Evolutionary conservation across 495 filamentous ascomycete species (phyloP), one percentile per base, ranked within the genome.

Genomic region (Annulohypoxylon moriforme): DNA sequence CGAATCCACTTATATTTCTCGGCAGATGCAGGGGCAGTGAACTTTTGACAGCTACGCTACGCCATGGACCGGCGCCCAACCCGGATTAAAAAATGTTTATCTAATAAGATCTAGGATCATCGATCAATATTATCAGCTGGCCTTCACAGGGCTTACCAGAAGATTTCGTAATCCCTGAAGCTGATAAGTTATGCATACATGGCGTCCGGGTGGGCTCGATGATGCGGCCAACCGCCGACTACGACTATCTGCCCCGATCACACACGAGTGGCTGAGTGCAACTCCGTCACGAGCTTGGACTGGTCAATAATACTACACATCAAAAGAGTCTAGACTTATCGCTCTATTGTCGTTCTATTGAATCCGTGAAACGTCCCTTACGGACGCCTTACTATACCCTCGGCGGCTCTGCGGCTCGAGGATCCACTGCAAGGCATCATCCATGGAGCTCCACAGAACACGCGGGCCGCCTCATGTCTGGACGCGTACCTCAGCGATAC

Each of bases 401-500:
- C 46, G 53, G 53, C 50, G 52, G 16, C 65, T 60, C 59, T 60
- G 29, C 60, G 61, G 60, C 57, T 36, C n/a, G 50, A 16, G 29
- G 29, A 40, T 58, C 59, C 46, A 40, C 57, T 40, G 40, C 40
- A 64, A 72, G 66, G 29, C 44, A 27, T 53, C 53, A 25, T 53
- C 64, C 64, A 56, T 57, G 20, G 9, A 27, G 59, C 59, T 67
- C 69, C 69, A 72, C 55, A 34, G 36, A 31, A 22, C 46, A 46
- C 46, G 46, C 44, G 16, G 34, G 34, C 34, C 29, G 10, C 55
- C 38, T 59, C 24, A 50, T 58, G 33, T 29, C 49, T 55, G 50
- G 38, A 72, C 69, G 69, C 69, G 69, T 72, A 68, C 64, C 1
- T 52, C 53, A 20, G 14, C 52, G 33, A 72, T 72, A 68, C 69